These are phyloP conservation scores for Blepharisma japonicum DNA, from an alignment of 73 alveolate species.

Conservation along the genomic window DNA sequence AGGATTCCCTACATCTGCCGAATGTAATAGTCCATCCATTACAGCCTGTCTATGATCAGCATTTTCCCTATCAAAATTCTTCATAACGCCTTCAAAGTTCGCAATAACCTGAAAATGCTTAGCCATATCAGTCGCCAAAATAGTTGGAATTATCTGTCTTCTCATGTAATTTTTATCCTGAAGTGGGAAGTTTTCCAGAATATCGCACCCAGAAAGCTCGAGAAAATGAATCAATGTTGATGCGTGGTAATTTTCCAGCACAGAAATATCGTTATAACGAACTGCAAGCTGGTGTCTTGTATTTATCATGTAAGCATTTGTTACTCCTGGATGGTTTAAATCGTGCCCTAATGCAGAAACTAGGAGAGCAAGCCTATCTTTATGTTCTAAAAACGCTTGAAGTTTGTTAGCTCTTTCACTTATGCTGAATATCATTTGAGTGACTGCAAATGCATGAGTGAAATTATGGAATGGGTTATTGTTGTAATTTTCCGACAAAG, in stretches of 20 bases:
- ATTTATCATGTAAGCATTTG: constrained; percentile 47
- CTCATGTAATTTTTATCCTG: constrained; percentile 48
- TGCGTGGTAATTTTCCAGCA: constrained; percentile 54
- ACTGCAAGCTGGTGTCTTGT: constrained; percentile 47
- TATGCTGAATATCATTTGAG: background rate
- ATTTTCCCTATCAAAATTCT: constrained; percentile 31
- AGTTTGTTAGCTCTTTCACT: background rate
- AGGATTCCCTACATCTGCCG: constrained; percentile 30
- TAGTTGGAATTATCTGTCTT: constrained; percentile 47
- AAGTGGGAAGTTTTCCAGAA: constrained; percentile 38
- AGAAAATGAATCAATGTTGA: constrained; percentile 46
- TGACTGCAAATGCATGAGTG: constrained; percentile 2
- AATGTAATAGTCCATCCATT: constrained; percentile 25
- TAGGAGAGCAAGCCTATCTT: constrained; percentile 39
- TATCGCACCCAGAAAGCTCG: constrained; percentile 22
- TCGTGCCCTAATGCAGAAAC: constrained; percentile 54
- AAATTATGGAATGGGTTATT: constrained; percentile 30
- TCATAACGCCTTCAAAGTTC: constrained; percentile 34
- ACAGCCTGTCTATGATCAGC: constrained; percentile 32
- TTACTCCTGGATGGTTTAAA: constrained; percentile 55
- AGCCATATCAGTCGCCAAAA: constrained; percentile 62
- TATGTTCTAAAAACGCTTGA: background rate
- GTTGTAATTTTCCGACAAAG: background rate
- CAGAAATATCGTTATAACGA: constrained; percentile 53
- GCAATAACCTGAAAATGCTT: constrained; percentile 48